Evolutionary conservation across 2,329 filamentous ascomycete species (phyloP).

Genomic region (Chaetomiaceae sp.): DNA sequence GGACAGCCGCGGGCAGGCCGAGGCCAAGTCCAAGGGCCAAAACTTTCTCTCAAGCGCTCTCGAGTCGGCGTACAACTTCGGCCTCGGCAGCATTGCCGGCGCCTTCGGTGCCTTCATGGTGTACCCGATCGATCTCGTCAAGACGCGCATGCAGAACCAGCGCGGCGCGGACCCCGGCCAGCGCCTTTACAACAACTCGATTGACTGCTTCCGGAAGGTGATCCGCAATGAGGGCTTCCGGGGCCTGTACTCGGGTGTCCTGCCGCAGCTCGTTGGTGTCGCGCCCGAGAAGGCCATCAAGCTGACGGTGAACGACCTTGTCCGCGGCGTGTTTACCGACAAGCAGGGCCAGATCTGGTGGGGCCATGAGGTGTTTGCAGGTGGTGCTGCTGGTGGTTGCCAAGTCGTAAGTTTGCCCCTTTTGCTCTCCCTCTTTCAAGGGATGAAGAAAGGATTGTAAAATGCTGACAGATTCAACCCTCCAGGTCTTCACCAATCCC

Average conservation of each 20-base stretch:
- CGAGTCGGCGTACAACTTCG: constrained; percentile 86
- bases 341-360: constrained; percentile 68
- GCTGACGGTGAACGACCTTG: constrained; percentile 94
- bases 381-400: constrained; percentile 84
- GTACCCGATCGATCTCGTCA: constrained; percentile 97
- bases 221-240: constrained; percentile 84
- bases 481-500: constrained; percentile 89
- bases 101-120: constrained; percentile 99
- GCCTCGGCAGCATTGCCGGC: constrained; percentile 80
- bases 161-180: constrained; percentile 76
- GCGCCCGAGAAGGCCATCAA: constrained; percentile 99
- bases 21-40: constrained; percentile 50
- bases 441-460: not conserved
- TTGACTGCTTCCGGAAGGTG: constrained; percentile 93
- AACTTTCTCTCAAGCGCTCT: constrained; percentile 59
- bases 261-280: constrained; percentile 93
- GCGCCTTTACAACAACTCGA: constrained; percentile 90
- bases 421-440: not conserved
- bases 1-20: constrained; percentile 36
- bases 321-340: constrained; percentile 70
- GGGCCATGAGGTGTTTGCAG: constrained; percentile 73
- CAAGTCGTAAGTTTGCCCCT: constrained; percentile 73
- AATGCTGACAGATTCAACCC: constrained; percentile 3
- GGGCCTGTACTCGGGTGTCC: constrained; percentile 88
- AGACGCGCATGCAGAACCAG: constrained; percentile 98